Conservation (phyloP, 257 asterid genomes). For the Solanum tarapatanum region DNA sequence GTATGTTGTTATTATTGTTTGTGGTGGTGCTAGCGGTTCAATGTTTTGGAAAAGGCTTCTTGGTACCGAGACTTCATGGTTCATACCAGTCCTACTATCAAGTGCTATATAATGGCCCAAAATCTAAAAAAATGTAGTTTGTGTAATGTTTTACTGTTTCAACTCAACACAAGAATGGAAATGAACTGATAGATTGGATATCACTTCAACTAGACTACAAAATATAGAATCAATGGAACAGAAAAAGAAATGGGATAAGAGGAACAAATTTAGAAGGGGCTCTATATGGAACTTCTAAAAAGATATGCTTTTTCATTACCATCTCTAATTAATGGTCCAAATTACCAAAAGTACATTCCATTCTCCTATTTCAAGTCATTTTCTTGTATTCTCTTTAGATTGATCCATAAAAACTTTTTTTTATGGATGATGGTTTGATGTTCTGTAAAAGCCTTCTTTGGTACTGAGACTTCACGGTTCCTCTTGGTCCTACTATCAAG, state of each 20-base stretch:
- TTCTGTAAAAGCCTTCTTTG: not conserved
- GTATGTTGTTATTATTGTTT: too few relatives aligned
- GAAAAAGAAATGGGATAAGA: too few relatives aligned
- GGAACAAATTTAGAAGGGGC: constrained; percentile 11
- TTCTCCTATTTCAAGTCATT: not conserved
- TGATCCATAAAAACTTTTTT: not conserved
- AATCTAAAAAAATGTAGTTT: not conserved
- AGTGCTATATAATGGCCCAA: not conserved
- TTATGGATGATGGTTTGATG: not conserved
- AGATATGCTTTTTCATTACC: constrained; percentile 70
- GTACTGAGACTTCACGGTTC: not conserved
- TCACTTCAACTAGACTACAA: not conserved
- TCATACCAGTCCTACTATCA: not conserved
- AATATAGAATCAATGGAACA: not conserved
- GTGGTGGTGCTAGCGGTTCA: not conserved
- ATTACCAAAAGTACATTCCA: constrained; percentile 45
- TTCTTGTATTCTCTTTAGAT: not conserved
- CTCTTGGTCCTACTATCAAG: not conserved
- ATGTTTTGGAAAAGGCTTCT: not conserved
- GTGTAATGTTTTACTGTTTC: not conserved
- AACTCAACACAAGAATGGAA: not conserved
- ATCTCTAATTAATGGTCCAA: constrained; percentile 60
- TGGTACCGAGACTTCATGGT: not conserved
- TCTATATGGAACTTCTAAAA: constrained; percentile 77
- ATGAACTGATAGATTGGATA: not conserved